A percentile compares a stretch with the other conserved stretches of the same genome.
Evolutionary conservation across 2,329 filamentous ascomycete genomes (phyloP).

Genomic region (Aspergillus oerlinghausenensis): DNA sequence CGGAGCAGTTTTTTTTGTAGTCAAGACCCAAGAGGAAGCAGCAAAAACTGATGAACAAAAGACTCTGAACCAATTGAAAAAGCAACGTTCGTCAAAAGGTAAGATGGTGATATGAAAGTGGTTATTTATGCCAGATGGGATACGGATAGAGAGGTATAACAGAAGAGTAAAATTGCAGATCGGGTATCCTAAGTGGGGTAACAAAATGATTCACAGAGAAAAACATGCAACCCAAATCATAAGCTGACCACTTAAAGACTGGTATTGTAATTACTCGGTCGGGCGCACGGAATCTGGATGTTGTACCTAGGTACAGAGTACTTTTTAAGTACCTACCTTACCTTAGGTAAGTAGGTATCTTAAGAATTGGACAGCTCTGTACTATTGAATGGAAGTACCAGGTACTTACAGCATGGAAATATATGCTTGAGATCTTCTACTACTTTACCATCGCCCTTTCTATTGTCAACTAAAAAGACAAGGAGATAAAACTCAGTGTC

Average conservation of each 20-base stretch:
- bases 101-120: neutral
- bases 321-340: neutral
- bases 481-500: neutral
- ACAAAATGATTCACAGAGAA: constrained; percentile 8
- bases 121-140: neutral
- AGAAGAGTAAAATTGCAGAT: constrained; percentile 7
- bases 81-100: neutral
- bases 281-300: neutral
- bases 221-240: neutral
- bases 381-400: neutral
- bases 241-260: neutral
- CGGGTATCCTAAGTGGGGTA: constrained; percentile 7
- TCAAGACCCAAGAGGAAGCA: neutral
- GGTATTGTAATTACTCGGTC: neutral
- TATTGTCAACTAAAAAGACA: neutral
- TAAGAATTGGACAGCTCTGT: neutral
- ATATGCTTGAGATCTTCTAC: neutral
- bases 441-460: neutral
- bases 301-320: neutral
- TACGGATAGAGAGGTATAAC: neutral
- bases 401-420: neutral
- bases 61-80: neutral
- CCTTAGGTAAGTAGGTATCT: neutral
- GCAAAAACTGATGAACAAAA: neutral
- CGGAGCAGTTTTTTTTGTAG: neutral